Percentiles rank a stretch among this genome's conserved stretches.
phyloP scores from a whole-genome alignment of 768 basidiomycete genomes.

The Crassisporium funariophilum region DNA sequence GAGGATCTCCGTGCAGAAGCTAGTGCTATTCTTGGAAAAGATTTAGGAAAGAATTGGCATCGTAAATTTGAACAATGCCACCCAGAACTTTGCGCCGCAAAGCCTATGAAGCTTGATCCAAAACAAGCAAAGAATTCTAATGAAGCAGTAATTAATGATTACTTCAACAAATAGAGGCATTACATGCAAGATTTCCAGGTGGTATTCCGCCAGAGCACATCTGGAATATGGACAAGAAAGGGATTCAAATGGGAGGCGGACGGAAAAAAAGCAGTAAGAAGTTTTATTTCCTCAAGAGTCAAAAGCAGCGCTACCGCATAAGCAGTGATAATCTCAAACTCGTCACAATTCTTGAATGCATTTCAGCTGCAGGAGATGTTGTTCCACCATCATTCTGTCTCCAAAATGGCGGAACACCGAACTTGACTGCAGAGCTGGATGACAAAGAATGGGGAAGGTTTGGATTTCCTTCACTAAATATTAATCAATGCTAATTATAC shows the following conservation, averaged over 20 bases:
- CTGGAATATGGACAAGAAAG: conserved; percentile 42
- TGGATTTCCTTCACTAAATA: not conserved
- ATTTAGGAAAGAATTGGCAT: conserved; percentile 15
- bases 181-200: conserved; percentile 17
- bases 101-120: conserved; percentile 25
- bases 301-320: conserved; percentile 19
- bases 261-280: conserved; percentile 19
- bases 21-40: conserved; percentile 10
- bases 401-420: conserved; percentile 13
- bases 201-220: conserved; percentile 31
- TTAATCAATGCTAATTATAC: not conserved
- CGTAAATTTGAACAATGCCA: conserved; percentile 8
- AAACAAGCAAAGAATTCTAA: conserved; percentile 29
- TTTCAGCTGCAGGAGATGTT: conserved; percentile 33
- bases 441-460: conserved; percentile 3
- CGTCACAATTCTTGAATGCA: conserved; percentile 42
- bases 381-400: conserved; percentile 32
- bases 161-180: conserved; percentile 20
- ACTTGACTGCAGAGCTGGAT: conserved; percentile 4
- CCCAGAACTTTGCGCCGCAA: conserved; percentile 18
- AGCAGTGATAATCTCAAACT: conserved; percentile 40
- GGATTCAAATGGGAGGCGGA: conserved; percentile 33
- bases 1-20: conserved; percentile 7
- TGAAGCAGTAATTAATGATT: conserved; percentile 14
- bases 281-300: conserved; percentile 17